A percentile compares a stretch with the other conserved stretches of the same genome.
Conservation (phyloP, 495 filamentous ascomycete genomes). For the Annulohypoxylon stygium region DNA sequence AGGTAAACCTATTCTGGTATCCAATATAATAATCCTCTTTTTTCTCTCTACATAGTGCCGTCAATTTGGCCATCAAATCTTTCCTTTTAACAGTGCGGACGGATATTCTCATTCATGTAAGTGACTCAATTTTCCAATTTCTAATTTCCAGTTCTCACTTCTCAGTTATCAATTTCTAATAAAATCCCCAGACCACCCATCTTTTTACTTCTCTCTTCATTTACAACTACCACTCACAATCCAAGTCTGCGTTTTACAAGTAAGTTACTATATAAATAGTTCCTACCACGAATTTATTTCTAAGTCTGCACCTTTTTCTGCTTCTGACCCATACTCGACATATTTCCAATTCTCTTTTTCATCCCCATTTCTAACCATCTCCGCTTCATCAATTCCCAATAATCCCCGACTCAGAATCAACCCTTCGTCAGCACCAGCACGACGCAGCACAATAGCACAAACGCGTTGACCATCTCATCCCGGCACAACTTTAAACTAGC, state of each 20-base stretch:
- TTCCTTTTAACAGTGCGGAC: not conserved
- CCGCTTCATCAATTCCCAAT: not conserved
- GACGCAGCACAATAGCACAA: slow-evolving; percentile 32
- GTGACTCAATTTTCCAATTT: not conserved
- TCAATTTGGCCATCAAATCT: not conserved
- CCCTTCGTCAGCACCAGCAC: not conserved
- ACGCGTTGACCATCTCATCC: slow-evolving; percentile 40
- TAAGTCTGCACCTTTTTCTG: not conserved
- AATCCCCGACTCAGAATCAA: slow-evolving; percentile 22
- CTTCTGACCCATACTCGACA: not conserved
- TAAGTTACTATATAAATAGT: not conserved
- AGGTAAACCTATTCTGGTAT: not conserved
- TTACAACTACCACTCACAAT: not conserved
- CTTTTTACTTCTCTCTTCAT: not conserved
- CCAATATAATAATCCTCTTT: not conserved
- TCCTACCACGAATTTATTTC: not conserved
- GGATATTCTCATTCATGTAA: not conserved
- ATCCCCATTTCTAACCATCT: not conserved
- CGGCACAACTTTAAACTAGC: slow-evolving; percentile 30
- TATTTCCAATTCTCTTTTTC: not conserved
- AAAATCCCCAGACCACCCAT: not conserved
- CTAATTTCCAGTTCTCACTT: not conserved
- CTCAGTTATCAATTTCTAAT: not conserved
- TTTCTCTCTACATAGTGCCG: too few relatives aligned
- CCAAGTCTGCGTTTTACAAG: not conserved